These are phyloP conservation scores for Coemansia sp. DNA, from an alignment of 192 early-diverging fungal genomes.

Conservation along the genomic window DNA sequence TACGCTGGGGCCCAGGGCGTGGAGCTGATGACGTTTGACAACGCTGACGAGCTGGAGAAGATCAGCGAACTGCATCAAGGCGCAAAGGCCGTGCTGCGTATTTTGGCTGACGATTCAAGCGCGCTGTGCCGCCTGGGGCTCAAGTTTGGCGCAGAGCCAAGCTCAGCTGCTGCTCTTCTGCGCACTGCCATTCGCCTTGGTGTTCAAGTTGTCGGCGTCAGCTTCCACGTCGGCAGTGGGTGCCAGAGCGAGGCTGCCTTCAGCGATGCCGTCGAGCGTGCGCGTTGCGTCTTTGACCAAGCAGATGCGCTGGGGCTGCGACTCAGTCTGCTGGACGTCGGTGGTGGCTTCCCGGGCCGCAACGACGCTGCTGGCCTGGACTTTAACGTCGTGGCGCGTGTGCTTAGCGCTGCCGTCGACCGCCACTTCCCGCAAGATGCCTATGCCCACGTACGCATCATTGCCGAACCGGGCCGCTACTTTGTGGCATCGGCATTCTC, in stretches of 20 bases:
- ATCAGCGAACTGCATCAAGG: slow-evolving; percentile 77
- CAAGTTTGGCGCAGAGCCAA: slow-evolving; percentile 93
- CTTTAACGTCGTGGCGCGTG: slow-evolving; percentile 78
- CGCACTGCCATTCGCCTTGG: slow-evolving; percentile 72
- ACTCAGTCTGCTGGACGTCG: slow-evolving; percentile 76
- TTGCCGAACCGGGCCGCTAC: slow-evolving; percentile 98
- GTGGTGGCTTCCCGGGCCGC: slow-evolving; percentile 94
- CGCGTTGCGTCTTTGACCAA: slow-evolving; percentile 86
- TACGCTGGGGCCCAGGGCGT: slow-evolving; percentile 77
- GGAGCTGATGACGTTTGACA: slow-evolving; percentile 97
- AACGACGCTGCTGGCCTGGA: slow-evolving; percentile 70
- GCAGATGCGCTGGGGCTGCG: slow-evolving; percentile 74
- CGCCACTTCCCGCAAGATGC: slow-evolving; percentile 63
- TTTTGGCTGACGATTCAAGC: slow-evolving; percentile 92
- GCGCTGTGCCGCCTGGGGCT: slow-evolving; percentile 88
- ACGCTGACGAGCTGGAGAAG: slow-evolving; percentile 96
- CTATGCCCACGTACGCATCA: slow-evolving; percentile 72
- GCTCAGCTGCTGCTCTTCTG: slow-evolving; percentile 66
- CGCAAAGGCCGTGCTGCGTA: slow-evolving; percentile 88
- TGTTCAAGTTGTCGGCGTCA: slow-evolving; percentile 85
- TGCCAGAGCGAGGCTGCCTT: slow-evolving; percentile 89
- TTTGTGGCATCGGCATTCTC: slow-evolving; percentile 93
- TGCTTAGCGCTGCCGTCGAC: slow-evolving; percentile 78
- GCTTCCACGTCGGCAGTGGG: slow-evolving; percentile 97
- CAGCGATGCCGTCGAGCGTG: slow-evolving; percentile 81